phyloP scores from a whole-genome alignment of 2,329 filamentous ascomycete genomes.

The Talaromyces sp. region DNA sequence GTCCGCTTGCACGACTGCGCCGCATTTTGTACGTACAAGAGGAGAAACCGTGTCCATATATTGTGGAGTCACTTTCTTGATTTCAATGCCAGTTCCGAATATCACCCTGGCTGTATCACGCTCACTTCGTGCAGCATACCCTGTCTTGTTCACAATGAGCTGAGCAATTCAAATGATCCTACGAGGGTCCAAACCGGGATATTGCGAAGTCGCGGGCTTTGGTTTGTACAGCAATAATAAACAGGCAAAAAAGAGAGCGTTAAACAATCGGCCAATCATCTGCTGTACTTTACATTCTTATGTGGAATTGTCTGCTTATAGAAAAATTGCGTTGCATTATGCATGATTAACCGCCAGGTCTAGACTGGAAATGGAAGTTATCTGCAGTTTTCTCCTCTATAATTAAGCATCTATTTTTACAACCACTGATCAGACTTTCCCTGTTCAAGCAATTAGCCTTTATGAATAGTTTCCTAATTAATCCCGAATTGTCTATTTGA shows the following conservation, averaged over 20 bases:
- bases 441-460: background rate
- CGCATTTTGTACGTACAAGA: background rate
- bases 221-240: background rate
- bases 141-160: background rate
- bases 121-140: background rate
- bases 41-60: background rate
- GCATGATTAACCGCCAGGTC: background rate
- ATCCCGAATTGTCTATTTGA: background rate
- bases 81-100: background rate
- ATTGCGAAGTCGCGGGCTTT: background rate
- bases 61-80: constrained; percentile 1
- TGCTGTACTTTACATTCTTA: background rate
- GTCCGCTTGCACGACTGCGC: background rate
- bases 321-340: background rate
- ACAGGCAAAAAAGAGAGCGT: background rate
- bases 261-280: constrained; percentile 1
- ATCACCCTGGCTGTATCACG: background rate
- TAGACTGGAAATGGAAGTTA: background rate
- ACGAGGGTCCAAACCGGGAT: background rate
- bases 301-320: background rate
- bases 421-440: background rate
- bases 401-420: constrained; percentile 7
- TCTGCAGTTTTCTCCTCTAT: background rate
- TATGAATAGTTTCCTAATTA: constrained; percentile 9
- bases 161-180: background rate